Base-by-base conservation (phyloP, 1,284 basidiomycete genomes). In the Puccinia hordei region DNA sequence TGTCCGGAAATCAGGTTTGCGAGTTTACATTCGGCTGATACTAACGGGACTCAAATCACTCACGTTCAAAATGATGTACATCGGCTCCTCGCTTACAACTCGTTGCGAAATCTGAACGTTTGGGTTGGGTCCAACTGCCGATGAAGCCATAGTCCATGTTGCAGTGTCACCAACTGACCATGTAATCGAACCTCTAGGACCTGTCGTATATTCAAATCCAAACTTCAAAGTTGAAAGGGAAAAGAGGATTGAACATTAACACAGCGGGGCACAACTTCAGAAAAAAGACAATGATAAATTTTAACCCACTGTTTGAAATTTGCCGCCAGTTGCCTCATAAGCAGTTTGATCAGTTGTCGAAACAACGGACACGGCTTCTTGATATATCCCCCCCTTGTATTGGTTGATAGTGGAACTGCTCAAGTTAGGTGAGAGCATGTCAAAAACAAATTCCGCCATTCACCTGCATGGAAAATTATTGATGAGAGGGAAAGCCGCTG, bases 311-410 rank as follows among this genome's bases (percentile, higher is more conserved):
- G 61, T 82, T 30, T 81, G 66, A 61, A 82, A 82, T n/a, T 63
- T 78, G 17, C 78, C 82, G 49, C 82, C 82, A 27, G 79, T 82
- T 51, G 79, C 80, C 81, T 85, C 82, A 2, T 84, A 82, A 0
- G 85, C 84, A 15, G 66, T 61, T 72, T 85, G 84, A 63, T 82
- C 81, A 19, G 83, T 82, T 1, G 82, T 68, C 0, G 83, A 82
- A 22, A 85, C 83, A 22, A 82, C 83, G 44, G 82, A 83, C 49
- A 84, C 82, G 9, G 84, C 92, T 86, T 96, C 92, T 85, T 96
- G 94, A 85, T 88, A 93, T 17, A 87, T 85, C 44, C 91, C 91
- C 33, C 94, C 94, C 73, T 88, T 89, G 86, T 95, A 96, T 2
- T 86, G 81, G 86, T 95, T 95, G 83, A 90, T 89, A 24, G 87